Evolutionary conservation across 192 early-diverging fungal species (phyloP).

Genomic region (Piromyces finnis): DNA sequence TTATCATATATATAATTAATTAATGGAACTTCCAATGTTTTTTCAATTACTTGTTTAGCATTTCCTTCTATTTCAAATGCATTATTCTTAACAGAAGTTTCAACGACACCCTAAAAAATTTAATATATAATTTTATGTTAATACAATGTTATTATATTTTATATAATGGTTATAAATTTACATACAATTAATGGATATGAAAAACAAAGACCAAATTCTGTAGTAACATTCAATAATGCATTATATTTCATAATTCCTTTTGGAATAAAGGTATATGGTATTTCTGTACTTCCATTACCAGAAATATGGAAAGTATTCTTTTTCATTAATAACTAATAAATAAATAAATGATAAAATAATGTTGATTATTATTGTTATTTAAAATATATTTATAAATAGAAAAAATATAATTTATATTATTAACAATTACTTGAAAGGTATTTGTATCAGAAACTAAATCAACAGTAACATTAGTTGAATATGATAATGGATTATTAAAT

Average conservation of each 20-base stretch:
- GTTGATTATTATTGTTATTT: too few species aligned
- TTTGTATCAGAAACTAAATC: neutral
- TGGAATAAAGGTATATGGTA: neutral
- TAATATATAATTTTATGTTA: too few species aligned
- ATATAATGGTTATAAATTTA: too few species aligned
- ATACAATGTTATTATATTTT: too few species aligned
- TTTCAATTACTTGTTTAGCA: neutral
- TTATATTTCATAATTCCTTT: neutral
- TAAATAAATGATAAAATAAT: too few species aligned
- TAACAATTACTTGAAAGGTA: neutral
- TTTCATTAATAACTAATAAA: neutral
- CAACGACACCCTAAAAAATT: neutral
- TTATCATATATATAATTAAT: neutral
- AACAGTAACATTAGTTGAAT: neutral
- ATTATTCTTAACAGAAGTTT: neutral
- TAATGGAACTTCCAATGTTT: neutral
- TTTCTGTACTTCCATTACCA: neutral
- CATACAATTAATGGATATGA: neutral
- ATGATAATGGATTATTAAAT: neutral
- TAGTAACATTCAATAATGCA: neutral
- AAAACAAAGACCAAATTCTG: neutral
- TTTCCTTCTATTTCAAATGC: neutral
- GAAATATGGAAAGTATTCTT: neutral
- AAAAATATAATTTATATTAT: too few species aligned
- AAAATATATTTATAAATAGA: too few species aligned